Evolutionary conservation across 768 basidiomycete species (phyloP), one percentile per base, ranked within the genome.

Genomic region (Kwoniella heveanensis): DNA sequence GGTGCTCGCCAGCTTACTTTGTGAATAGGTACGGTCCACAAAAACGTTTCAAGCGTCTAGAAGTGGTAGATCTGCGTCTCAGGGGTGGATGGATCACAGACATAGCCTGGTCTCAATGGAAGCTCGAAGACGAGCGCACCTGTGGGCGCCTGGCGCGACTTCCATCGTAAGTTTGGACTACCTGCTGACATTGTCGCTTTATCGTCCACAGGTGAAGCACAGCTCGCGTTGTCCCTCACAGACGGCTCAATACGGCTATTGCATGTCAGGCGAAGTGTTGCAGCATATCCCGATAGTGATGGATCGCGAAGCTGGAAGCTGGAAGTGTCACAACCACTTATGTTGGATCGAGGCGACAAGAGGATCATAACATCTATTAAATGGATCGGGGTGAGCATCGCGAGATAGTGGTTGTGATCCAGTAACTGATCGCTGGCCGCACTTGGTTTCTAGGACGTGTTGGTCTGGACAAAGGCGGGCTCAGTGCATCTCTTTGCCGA

Each of bases 31-130:
- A 72, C 44, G 65, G 69, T 4, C 27, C 37, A 2, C 62, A 67
- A 29, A 62, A 66, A 39, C 47, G 53, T 8, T 71, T 73, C 37
- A 24, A 36, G 4, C 47, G 65, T 24, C 29, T 54, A 1, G 39
- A 21, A 17, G 25, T 22, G 8, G 30, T 46, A 5, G 25, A 61
- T n/a, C 15, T 55, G 21, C 13, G 24, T 6, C 30, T 70, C 15
- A 19, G 22, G 2, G 59, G 50, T 1, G 62, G 62, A 8, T 70
- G 69, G 69, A 54, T 71, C 10, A 29, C 29, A 2, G 50, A 61
- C 30, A 60, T 76, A 62, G 65, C 67, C 12, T 76, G 74, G 74
- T 71, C 69, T 5, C 19, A 51, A 7, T 76, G 74, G 74, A 37
- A 21, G 1, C 8, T 22, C 9, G 36, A 54, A 1, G 60, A 62